Evolutionary conservation across 495 filamentous ascomycete species (phyloP).

Genomic region (Hamigera avellanea): DNA sequence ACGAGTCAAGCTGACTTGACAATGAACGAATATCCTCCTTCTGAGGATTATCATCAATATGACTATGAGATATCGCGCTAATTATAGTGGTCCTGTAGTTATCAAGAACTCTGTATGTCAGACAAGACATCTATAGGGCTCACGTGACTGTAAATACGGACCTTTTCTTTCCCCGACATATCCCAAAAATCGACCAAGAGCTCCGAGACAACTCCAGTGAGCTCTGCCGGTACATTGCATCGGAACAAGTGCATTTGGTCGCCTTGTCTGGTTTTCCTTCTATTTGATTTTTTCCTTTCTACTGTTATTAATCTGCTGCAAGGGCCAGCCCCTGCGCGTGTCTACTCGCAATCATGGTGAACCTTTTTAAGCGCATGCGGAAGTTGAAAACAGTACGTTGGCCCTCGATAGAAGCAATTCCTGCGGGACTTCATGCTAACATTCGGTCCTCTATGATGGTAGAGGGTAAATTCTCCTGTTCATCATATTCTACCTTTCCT

Average conservation of each 20-base stretch:
- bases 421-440: no score
- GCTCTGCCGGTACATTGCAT: neutral
- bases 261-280: neutral
- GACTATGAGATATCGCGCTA: no score
- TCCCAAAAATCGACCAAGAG: constrained; percentile 7
- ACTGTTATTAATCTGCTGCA: constrained; percentile 2
- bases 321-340: constrained; percentile 13
- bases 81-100: no score
- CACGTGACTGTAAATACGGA: constrained; percentile 10
- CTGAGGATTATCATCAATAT: no score
- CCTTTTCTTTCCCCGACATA: constrained; percentile 11
- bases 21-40: no score
- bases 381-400: constrained; percentile 63
- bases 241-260: neutral
- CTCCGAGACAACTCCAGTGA: constrained; percentile 1
- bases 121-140: neutral
- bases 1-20: no score
- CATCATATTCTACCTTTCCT: constrained; percentile 6
- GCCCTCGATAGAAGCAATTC: no score
- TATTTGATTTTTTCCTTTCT: neutral
- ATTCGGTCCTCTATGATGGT: no score
- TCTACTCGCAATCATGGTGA: constrained; percentile 52
- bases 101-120: no score
- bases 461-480: constrained; percentile 24
- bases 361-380: constrained; percentile 64